These are phyloP conservation scores for Thelonectria blattea DNA, from an alignment of 2,329 filamentous ascomycete genomes.

Conservation along the genomic window DNA sequence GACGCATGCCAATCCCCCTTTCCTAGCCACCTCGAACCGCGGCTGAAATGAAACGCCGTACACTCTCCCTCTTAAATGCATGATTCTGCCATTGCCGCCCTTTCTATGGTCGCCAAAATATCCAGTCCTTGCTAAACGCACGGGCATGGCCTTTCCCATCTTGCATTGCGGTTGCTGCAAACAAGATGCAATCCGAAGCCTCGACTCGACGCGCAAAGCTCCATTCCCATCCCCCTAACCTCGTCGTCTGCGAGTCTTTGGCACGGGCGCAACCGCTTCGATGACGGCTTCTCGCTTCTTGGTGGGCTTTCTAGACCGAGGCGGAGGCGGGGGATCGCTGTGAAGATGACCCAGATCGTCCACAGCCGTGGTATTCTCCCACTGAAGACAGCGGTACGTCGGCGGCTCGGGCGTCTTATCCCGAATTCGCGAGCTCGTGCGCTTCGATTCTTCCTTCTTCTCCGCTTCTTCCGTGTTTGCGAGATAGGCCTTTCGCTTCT, in stretches of 20 bases:
- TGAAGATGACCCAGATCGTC: slow-evolving; percentile 65
- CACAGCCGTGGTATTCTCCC: slow-evolving; percentile 63
- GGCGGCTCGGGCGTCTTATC: slow-evolving; percentile 55
- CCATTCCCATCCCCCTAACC: slow-evolving; percentile 1
- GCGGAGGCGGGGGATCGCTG: slow-evolving; percentile 59
- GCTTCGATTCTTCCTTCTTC: slow-evolving; percentile 49
- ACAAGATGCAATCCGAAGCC: not conserved
- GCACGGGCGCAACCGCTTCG: slow-evolving; percentile 39
- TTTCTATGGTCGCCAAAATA: slow-evolving; percentile 17
- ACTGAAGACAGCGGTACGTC: slow-evolving; percentile 57
- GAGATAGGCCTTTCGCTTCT: slow-evolving; percentile 75
- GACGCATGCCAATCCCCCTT: slow-evolving; percentile 26
- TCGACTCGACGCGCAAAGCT: not conserved
- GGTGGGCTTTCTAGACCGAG: slow-evolving; percentile 56
- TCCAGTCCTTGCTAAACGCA: slow-evolving; percentile 9
- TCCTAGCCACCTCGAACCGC: slow-evolving; percentile 5
- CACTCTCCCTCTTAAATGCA: slow-evolving; percentile 21
- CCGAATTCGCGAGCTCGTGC: slow-evolving; percentile 54
- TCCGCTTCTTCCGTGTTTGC: slow-evolving; percentile 47
- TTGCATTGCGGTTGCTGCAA: slow-evolving; percentile 17
- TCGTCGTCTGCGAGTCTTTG: slow-evolving; percentile 42
- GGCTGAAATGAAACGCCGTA: slow-evolving; percentile 37
- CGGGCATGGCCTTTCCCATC: slow-evolving; percentile 3
- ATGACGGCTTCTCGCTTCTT: slow-evolving; percentile 56
- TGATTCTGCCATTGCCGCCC: slow-evolving; percentile 4